Evolutionary conservation across 179 eudicot species (phyloP).

Genomic region (Patellifolia procumbens): DNA sequence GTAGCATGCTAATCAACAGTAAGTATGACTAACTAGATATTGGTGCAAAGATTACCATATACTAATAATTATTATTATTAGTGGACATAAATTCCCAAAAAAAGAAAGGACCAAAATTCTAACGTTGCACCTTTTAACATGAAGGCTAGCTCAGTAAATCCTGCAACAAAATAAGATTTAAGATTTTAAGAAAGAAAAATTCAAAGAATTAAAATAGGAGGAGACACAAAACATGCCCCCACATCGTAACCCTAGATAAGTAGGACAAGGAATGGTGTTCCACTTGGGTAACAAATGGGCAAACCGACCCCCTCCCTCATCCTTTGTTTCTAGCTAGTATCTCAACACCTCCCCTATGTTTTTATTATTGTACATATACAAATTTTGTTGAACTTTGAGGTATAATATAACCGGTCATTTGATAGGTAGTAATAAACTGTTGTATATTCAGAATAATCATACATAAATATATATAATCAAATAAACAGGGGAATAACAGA

Average conservation of each 20-base stretch:
- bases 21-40: neutral
- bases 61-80: neutral
- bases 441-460: too few relatives aligned
- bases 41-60: constrained; percentile 11
- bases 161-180: constrained; percentile 26
- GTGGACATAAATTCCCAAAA: neutral
- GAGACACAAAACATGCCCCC: constrained; percentile 23
- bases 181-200: neutral
- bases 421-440: too few relatives aligned
- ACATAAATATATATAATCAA: too few relatives aligned
- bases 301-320: constrained; percentile 26
- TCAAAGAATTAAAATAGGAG: neutral
- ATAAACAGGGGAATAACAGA: too few relatives aligned
- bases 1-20: constrained; percentile 34
- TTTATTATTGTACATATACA: too few relatives aligned
- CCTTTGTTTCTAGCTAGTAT: constrained; percentile 16
- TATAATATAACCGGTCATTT: too few relatives aligned
- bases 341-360: neutral
- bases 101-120: constrained; percentile 11
- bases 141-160: constrained; percentile 28
- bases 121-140: constrained; percentile 15
- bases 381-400: too few relatives aligned
- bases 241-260: neutral
- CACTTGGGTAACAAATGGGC: constrained; percentile 47
- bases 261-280: constrained; percentile 34